A percentile compares a stretch with the other conserved stretches of the same genome.
Evolutionary conservation across 108 stramenopile genomes (phyloP).

Genomic region (Pseudonitzschia multiseries): DNA sequence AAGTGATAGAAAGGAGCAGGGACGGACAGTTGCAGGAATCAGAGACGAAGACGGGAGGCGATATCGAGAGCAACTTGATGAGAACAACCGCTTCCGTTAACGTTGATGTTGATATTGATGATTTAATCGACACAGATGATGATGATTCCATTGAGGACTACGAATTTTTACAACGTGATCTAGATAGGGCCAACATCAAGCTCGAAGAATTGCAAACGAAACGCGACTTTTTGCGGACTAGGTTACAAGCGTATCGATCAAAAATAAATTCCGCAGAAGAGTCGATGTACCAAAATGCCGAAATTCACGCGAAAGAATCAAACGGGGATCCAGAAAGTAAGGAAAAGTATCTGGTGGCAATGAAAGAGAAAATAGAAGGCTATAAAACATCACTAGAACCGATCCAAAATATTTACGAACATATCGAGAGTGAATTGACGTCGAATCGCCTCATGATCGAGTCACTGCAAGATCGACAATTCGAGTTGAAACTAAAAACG

Average conservation of each 20-base stretch:
- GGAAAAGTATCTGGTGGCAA: neutral
- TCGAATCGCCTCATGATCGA: neutral
- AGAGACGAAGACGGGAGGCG: neutral
- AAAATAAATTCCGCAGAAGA: slow-evolving; percentile 6
- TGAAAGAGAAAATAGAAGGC: neutral
- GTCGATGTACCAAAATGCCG: neutral
- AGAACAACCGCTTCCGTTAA: neutral
- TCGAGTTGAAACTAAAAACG: slow-evolving; percentile 16
- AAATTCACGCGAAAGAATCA: neutral
- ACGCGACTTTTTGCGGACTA: slow-evolving; percentile 2
- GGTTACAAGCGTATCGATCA: neutral
- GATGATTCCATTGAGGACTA: slow-evolving; percentile 5
- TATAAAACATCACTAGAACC: slow-evolving; percentile 9
- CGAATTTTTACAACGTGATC: slow-evolving; percentile 8
- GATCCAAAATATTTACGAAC: neutral
- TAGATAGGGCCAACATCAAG: slow-evolving; percentile 5
- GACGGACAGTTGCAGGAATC: no score
- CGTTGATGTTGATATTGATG: slow-evolving; percentile 4
- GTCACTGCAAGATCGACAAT: slow-evolving; percentile 11
- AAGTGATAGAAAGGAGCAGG: no score
- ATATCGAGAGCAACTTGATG: neutral
- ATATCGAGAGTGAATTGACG: slow-evolving; percentile 1
- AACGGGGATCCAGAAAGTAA: neutral
- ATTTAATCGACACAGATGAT: neutral
- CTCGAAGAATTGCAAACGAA: slow-evolving; percentile 12